These are phyloP conservation scores for Linum usitatissimum DNA, from an alignment of 345 rosid genomes.

Conservation along the genomic window DNA sequence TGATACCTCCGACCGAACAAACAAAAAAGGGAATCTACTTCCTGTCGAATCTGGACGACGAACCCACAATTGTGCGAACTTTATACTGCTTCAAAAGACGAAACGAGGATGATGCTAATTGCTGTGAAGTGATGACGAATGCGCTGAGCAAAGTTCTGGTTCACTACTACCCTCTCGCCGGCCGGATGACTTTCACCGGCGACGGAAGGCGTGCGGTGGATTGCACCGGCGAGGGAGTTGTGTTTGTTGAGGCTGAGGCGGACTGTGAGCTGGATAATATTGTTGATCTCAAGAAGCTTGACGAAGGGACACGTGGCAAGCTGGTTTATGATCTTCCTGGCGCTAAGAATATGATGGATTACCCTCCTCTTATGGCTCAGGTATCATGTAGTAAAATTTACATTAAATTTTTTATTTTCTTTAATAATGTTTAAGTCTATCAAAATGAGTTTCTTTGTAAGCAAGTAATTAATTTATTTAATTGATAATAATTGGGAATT, in stretches of 20 bases:
- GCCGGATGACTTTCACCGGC: neutral
- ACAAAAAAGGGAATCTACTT: neutral
- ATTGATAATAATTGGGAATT: too few species aligned
- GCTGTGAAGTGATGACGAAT: neutral
- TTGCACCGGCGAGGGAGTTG: constrained; percentile 74
- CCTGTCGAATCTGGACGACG: constrained; percentile 2
- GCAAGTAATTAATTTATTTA: too few species aligned
- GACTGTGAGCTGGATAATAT: constrained; percentile 50
- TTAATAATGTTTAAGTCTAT: too few species aligned
- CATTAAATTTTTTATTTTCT: neutral
- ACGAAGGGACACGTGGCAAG: constrained; percentile 61
- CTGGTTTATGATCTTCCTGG: constrained; percentile 65
- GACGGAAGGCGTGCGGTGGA: constrained; percentile 61
- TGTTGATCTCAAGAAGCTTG: constrained; percentile 78
- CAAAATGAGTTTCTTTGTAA: too few species aligned
- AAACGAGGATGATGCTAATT: neutral
- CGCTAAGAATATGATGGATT: neutral
- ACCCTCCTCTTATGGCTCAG: constrained; percentile 4
- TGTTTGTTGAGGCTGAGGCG: constrained; percentile 79
- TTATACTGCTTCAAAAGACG: constrained; percentile 1
- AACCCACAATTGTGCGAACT: neutral
- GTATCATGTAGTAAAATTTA: neutral
- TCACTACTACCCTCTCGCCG: constrained; percentile 6
- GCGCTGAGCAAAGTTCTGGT: neutral
- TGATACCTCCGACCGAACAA: neutral